A percentile compares a stretch with the other conserved stretches of the same genome.
These are phyloP conservation scores for Globisporangium nagaii DNA, from an alignment of 352 stramenopile species.

Conservation along the genomic window DNA sequence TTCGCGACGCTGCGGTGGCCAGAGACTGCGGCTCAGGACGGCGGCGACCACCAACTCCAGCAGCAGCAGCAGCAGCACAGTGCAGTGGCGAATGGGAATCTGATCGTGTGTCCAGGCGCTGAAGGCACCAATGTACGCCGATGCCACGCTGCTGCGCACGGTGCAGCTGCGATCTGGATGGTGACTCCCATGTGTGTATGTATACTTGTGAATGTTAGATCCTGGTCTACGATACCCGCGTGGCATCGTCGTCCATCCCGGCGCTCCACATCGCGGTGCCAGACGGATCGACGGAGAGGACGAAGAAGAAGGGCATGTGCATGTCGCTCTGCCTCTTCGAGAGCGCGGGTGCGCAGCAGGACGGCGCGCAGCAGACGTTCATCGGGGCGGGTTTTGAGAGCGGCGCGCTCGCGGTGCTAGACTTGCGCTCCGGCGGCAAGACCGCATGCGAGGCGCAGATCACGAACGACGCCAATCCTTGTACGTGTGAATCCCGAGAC, in stretches of 20 bases:
- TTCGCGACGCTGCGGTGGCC: conserved; percentile 40
- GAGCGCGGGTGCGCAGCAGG: background rate
- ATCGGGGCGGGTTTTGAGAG: conserved; percentile 67
- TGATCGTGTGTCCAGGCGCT: conserved; percentile 42
- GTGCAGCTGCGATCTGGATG: too few relatives aligned
- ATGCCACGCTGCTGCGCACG: too few relatives aligned
- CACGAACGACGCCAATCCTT: conserved; percentile 33
- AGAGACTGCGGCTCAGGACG: background rate
- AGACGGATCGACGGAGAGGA: conserved; percentile 13
- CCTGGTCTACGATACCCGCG: conserved; percentile 40
- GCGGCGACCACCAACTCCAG: background rate
- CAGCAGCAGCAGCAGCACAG: background rate
- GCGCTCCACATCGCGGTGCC: conserved; percentile 24
- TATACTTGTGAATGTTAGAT: conserved; percentile 18
- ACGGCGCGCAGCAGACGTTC: conserved; percentile 21
- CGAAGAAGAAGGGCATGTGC: conserved; percentile 37
- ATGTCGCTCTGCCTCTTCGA: conserved; percentile 30
- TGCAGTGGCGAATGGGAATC: conserved; percentile 5
- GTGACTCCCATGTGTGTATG: background rate
- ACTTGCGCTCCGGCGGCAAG: conserved; percentile 49
- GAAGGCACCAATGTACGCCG: conserved; percentile 20
- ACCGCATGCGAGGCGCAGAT: conserved; percentile 44
- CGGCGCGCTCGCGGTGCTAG: conserved; percentile 58
- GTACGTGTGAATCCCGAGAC: conserved; percentile 22
- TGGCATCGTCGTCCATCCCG: conserved; percentile 15